Percentiles rank a stretch among this genome's conserved stretches.
Conservation (phyloP, 305 asterid genomes). For the Salvia sclarea region DNA sequence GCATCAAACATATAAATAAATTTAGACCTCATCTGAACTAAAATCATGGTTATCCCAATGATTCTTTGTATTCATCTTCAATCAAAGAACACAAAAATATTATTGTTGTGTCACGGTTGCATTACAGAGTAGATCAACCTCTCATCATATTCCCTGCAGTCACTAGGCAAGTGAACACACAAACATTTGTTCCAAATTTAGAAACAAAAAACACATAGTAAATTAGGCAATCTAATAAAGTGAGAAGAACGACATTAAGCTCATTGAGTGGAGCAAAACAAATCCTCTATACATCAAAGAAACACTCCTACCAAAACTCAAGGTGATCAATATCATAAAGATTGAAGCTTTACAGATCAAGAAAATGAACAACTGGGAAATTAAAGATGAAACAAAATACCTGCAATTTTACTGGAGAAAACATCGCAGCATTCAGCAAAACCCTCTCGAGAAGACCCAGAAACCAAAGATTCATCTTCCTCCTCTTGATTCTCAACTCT, state of each 20-base stretch:
- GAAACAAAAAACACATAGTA: not conserved
- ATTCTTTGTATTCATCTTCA: not conserved
- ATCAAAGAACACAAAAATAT: too few relatives aligned
- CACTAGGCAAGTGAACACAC: not conserved
- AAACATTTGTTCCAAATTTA: not conserved
- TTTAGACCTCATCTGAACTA: not conserved
- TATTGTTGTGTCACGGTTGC: not conserved
- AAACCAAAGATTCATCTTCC: constrained; percentile 47
- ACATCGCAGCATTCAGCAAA: constrained; percentile 72
- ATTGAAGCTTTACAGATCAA: not conserved
- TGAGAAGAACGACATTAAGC: not conserved
- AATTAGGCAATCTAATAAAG: too few relatives aligned
- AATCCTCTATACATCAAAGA: not conserved
- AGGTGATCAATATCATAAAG: constrained; percentile 18
- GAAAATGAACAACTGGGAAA: too few relatives aligned
- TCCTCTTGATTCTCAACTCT: constrained; percentile 48
- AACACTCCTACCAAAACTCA: constrained; percentile 1
- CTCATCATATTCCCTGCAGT: not conserved
- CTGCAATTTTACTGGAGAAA: constrained; percentile 51
- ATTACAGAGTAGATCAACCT: not conserved
- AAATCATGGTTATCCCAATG: not conserved
- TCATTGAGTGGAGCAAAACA: not conserved
- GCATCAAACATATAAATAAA: not conserved
- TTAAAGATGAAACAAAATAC: constrained; percentile 32
- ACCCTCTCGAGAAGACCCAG: constrained; percentile 63